Evolutionary conservation across 495 filamentous ascomycete genomes (phyloP), one percentile per base, ranked within the genome.

Genomic region (Penicillium canescens): DNA sequence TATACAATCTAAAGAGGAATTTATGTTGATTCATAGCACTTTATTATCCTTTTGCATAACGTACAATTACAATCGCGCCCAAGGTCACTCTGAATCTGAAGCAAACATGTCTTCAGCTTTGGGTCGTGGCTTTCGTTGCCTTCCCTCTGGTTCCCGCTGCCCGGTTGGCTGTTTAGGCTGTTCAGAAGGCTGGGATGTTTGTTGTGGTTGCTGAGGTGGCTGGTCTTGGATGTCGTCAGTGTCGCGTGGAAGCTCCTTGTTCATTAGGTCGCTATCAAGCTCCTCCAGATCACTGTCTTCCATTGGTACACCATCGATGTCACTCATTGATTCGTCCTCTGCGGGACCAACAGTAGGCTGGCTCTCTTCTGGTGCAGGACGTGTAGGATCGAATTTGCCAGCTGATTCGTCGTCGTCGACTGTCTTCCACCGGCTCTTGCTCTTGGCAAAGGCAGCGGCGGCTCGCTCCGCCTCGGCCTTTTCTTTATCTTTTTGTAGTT

Each of bases 51-150:
- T 43, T 18, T 13, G 4, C 31, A 36, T 51, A 51, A 42, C 38
- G 46, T 57, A 54, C 59, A 55, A 57, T 58, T 63, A 42, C 54
- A 55, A 28, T 60, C 48, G 34, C 54, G 46, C 34, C 35, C 40
- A 34, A 46, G 14, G 26, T 75, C 51, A 74, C 41, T 79, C 77
- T n/a, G 68, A 69, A 39, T 82, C 78, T 1, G 80, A 84, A 13
- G 89, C 92, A 82, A 96, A 97, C 91, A 97, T 96, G 64, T 97
- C 92, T 62, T 91, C 90, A 4, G 92, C 92, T 56, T 84, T 90
- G 66, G 91, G 89, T 43, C 92, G 83, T 57, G 81, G 82, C 59
- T 74, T 77, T 55, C 73, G 72, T 43, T 69, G 59, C 41, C 64
- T 57, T 33, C 62, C 53, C 42, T 52, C 53, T 10, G 58, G 26